Conservation (phyloP, 1,284 basidiomycete species). For the Rugosomyces carneus region DNA sequence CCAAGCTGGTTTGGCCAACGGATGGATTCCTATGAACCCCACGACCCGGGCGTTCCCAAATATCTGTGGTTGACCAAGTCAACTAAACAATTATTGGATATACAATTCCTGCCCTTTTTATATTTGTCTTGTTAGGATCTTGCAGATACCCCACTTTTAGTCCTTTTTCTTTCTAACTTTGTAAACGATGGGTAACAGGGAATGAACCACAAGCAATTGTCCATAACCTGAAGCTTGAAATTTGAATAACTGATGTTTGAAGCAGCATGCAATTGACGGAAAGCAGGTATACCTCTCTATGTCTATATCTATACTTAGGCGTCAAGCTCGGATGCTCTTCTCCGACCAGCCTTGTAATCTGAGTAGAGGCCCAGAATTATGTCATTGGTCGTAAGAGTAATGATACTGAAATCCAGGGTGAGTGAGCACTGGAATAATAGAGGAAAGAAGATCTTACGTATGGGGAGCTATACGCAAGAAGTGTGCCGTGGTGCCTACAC, state of each 20-base stretch:
- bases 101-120: too few species aligned
- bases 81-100: too few species aligned
- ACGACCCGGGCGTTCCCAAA: slow-evolving; percentile 33
- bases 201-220: too few species aligned
- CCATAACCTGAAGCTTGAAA: too few species aligned
- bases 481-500: slow-evolving; percentile 81
- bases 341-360: slow-evolving; percentile 17
- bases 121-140: not conserved
- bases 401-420: slow-evolving; percentile 48
- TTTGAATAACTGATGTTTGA: too few species aligned
- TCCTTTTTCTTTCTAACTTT: slow-evolving; percentile 1
- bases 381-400: slow-evolving; percentile 85
- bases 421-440: not conserved
- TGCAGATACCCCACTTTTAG: slow-evolving; percentile 3
- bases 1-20: slow-evolving; percentile 67
- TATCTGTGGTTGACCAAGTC: slow-evolving; percentile 34
- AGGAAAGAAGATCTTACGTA: slow-evolving; percentile 48
- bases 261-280: too few species aligned
- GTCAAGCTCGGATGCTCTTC: slow-evolving; percentile 7
- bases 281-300: not conserved
- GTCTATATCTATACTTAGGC: not conserved
- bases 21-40: slow-evolving; percentile 73
- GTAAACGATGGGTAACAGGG: too few species aligned
- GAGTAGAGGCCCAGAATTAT: slow-evolving; percentile 76
- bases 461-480: slow-evolving; percentile 90